These are phyloP conservation scores for Antrodiella citrinella DNA, from an alignment of 768 basidiomycete species.

Conservation along the genomic window DNA sequence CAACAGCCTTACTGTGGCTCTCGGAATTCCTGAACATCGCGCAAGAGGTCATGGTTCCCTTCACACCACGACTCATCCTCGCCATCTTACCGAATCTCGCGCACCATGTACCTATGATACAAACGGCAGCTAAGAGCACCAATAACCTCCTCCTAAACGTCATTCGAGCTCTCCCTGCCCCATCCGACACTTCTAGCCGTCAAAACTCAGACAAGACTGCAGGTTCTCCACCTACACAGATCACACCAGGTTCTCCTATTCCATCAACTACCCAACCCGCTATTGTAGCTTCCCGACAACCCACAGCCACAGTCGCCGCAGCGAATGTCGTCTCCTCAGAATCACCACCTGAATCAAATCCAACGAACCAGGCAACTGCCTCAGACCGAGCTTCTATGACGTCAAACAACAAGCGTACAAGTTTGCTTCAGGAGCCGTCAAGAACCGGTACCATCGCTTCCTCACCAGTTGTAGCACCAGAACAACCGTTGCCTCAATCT, in stretches of 20 bases:
- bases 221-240: conserved; percentile 19
- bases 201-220: conserved; percentile 23
- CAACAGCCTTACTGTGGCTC: conserved; percentile 90
- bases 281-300: conserved; percentile 15
- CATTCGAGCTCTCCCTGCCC: conserved; percentile 77
- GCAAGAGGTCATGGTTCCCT: conserved; percentile 88
- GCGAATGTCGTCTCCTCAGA: conserved; percentile 39
- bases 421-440: not conserved
- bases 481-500: conserved; percentile 9
- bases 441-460: not conserved
- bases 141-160: conserved; percentile 81
- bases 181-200: conserved; percentile 38
- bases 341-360: conserved; percentile 24
- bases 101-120: conserved; percentile 83
- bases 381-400: conserved; percentile 14
- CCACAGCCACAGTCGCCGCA: not conserved
- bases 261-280: conserved; percentile 33
- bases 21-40: conserved; percentile 84
- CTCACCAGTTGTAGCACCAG: not conserved
- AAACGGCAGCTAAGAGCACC: conserved; percentile 76
- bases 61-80: conserved; percentile 87
- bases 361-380: conserved; percentile 3
- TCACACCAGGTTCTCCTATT: conserved; percentile 43
- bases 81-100: conserved; percentile 93
- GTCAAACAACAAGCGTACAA: conserved; percentile 1